phyloP scores from a whole-genome alignment of 1,139 yeast genomes.

The Suhomyces terraborum region DNA sequence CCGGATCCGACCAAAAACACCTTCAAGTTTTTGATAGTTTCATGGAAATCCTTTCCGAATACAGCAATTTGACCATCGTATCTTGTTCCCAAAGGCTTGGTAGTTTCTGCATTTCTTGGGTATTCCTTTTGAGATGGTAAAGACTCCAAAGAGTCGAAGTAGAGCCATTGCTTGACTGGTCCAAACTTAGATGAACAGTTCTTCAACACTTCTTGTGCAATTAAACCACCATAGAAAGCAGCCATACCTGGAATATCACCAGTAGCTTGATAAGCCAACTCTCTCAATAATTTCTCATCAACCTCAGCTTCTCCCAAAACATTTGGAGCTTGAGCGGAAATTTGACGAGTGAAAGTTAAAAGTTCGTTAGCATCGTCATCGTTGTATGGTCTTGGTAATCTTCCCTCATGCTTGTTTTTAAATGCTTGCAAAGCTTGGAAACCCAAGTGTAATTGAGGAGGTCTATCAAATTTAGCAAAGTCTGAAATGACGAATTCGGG shows the following conservation, averaged over 20 bases:
- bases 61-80: conserved; percentile 95
- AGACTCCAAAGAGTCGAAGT: conserved; percentile 92
- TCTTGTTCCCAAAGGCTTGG: conserved; percentile 76
- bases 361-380: conserved; percentile 74
- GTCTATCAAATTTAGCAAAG: conserved; percentile 91
- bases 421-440: conserved; percentile 88
- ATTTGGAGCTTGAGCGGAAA: conserved; percentile 60
- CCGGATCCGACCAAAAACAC: conserved; percentile 96
- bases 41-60: conserved; percentile 79
- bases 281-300: conserved; percentile 66
- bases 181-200: conserved; percentile 92
- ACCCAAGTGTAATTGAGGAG: conserved; percentile 85
- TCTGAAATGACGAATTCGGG: conserved; percentile 87
- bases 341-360: conserved; percentile 57
- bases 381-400: conserved; percentile 76
- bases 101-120: conserved; percentile 68
- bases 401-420: conserved; percentile 59
- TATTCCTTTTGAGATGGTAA: conserved; percentile 62
- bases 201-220: conserved; percentile 95
- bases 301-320: conserved; percentile 56
- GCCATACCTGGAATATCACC: conserved; percentile 92
- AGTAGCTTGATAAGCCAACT: conserved; percentile 78
- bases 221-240: conserved; percentile 91
- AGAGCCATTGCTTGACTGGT: conserved; percentile 88
- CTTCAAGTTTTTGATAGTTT: conserved; percentile 69